Evolutionary conservation across 2,329 filamentous ascomycete species (phyloP), one percentile per base, ranked within the genome.

Genomic region (Aspergillus udagawae): DNA sequence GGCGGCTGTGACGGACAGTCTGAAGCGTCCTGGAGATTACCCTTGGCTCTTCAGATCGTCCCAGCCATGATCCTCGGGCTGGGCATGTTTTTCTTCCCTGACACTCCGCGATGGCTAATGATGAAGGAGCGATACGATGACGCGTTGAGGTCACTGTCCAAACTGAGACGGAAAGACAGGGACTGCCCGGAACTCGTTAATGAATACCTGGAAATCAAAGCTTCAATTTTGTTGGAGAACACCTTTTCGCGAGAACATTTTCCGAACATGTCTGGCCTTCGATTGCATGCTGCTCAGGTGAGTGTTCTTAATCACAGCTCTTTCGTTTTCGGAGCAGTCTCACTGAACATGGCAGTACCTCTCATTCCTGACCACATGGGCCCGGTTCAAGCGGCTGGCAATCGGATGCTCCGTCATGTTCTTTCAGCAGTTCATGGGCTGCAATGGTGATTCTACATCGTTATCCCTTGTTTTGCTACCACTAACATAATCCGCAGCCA

Each of bases 51-150:
- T 4, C 80, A 82, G 54, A 75, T 82, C 17, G 56, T 72, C 9
- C 75, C 75, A 0, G 75, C 75, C 1, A 49, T 77, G 0, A 62
- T 72, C 17, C 62, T 79, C 1, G 71, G 75, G 3, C 57, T 72
- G 2, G 75, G 75, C 8, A 76, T 78, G 63, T 29, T 73, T 4
- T 82, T 83, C 66, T 76, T 84, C 58, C 83, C 83, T 0, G 83
- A 80, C 55, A 83, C 82, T 0, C 83, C 83, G 0, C 76, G 83
- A 25, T 85, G 82, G 76, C 73, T 85, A 1, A 72, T 77, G 8
- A 77, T 76, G 62, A 74, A 77, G 52, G 77, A 77, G 38, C 75
- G 78, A 4, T 75, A 83, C 51, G 72, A 80, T 3, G 82, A 84
- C 17, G 77, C 78, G 0, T 69, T 83, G 7, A 57, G 67, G 10